These are phyloP conservation scores for Mortierella sp. DNA, from an alignment of 371 early-diverging fungal species.

Conservation along the genomic window DNA sequence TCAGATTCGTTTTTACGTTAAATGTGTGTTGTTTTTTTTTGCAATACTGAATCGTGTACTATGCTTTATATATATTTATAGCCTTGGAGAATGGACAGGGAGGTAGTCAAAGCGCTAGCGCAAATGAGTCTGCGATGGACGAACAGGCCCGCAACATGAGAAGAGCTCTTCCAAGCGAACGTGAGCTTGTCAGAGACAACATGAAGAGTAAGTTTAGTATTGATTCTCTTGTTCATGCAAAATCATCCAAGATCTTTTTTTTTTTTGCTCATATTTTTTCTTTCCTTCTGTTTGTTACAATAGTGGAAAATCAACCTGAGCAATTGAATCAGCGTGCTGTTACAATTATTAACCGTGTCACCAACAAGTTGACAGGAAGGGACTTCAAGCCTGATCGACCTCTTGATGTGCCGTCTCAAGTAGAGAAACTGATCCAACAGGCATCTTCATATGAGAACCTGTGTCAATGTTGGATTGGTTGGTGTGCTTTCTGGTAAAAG, in stretches of 20 bases:
- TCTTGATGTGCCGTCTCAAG: constrained; percentile 89
- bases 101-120: constrained; percentile 21
- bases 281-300: not conserved
- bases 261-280: not conserved
- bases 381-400: constrained; percentile 92
- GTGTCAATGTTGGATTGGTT: constrained; percentile 96
- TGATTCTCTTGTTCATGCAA: not conserved
- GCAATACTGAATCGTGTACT: not conserved
- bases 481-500: constrained; percentile 84
- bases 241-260: not conserved
- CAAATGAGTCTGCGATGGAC: constrained; percentile 44
- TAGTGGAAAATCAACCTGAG: constrained; percentile 63
- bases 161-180: constrained; percentile 46
- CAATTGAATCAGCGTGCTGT: constrained; percentile 75
- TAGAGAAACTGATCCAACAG: constrained; percentile 93
- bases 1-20: not conserved
- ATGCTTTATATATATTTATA: constrained; percentile 5
- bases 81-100: constrained; percentile 50
- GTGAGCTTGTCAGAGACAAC: constrained; percentile 49
- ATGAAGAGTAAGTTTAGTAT: constrained; percentile 40
- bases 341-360: constrained; percentile 72
- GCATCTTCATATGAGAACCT: constrained; percentile 96
- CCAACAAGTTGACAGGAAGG: constrained; percentile 71
- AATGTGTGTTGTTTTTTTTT: not conserved
- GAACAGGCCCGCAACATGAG: constrained; percentile 52